Base-by-base conservation (phyloP, 306 rosid species). In the Fragaria nilgerrensis region DNA sequence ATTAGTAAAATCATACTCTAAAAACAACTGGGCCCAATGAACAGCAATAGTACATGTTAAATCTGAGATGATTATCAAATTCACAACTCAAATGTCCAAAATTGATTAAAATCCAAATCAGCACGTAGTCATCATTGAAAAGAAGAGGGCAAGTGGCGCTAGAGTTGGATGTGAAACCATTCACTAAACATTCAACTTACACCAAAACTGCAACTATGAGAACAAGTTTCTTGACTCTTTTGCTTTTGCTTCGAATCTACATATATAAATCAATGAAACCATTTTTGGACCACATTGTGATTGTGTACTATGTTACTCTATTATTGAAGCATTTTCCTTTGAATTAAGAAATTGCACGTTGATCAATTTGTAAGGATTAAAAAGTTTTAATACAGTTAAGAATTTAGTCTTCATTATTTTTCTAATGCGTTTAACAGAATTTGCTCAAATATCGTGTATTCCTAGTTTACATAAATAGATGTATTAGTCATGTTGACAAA, bases 61-160 rank as follows among this genome's bases (percentile, higher is more conserved):
- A 9, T 44, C 22, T 2, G 45, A 1, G 9, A 16, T 37, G 66
- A 69, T 23, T 44, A 43, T 55, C 79, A 66, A 22, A 14, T 34
- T 48, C 12, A 76, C 36, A n/a, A 22, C 1, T 34, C 12, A 5
- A 66, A 2, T 7, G 25, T 52, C 73, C 45, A 76, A 63, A 63
- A 22, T 29, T 4, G 68, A 74, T 63, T 23, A 53, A 12, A 41
- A 65, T 79, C 74, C 72, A 55, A 79, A 14, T 72, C 78, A 79
- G 29, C 39, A 14, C 43, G n/a, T 52, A 50, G 74, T 79, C 49
- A 72, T 20, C 74, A 52, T 32, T 32, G 62, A 13, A 56, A 22
- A 43, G 43, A 44, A 34, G 27, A 5, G 12, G 43, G 20, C 25
- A 61, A 39, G 49, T 73, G 25, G 74, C 56, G 34, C 5, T 15